Base-by-base conservation (phyloP, 805 yeast species). In the Sungouiozyma intestinalis region DNA sequence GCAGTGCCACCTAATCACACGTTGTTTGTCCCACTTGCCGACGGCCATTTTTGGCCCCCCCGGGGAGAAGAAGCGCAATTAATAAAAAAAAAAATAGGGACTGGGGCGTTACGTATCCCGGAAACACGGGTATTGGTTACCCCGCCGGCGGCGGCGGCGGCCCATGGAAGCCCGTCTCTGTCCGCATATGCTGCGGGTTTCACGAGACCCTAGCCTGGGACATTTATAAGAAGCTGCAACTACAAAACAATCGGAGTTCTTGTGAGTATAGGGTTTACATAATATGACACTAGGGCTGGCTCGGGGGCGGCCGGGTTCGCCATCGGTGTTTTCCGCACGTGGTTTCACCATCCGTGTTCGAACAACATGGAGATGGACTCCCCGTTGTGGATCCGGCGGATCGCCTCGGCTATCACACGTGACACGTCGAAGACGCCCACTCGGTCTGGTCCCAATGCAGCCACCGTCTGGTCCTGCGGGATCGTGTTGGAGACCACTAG, bases 381-480 rank as follows among this genome's bases (percentile, higher is more conserved):
- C 51, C 99, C 99, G 53, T 92, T 92, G 63, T 92, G 95, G 40
- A 92, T 90, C 62, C 99, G 74, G 60, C 99, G 73, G 36, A 92
- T 86, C 2, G 97, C 90, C 64, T 92, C 99, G 15, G 94, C 96
- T 53, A 92, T 82, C 16, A 92, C 76, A 44, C 83, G 70, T 8
- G 94, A 79, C 6, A 92, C 92, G 53, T 92, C 98, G 53, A 92
- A 68, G 8, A 90, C 85, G 52, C 81, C 88, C 21, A 86, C 69
- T 57, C 74, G 73, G 40, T 72, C 75, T 19, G 48, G 43, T 11
- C 84, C 85, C 15, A 78, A 58, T 36, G 48, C 57, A 33, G 63
- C 62, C n/a, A 64, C 59, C 50, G 83, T 77, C 17, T 71, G 73
- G 4, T 68, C 69, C 62, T 90, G 98, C 2, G 97, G 97, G 9